Evolutionary conservation across 495 filamentous ascomycete genomes (phyloP).

Genomic region (Penicillium fimorum): DNA sequence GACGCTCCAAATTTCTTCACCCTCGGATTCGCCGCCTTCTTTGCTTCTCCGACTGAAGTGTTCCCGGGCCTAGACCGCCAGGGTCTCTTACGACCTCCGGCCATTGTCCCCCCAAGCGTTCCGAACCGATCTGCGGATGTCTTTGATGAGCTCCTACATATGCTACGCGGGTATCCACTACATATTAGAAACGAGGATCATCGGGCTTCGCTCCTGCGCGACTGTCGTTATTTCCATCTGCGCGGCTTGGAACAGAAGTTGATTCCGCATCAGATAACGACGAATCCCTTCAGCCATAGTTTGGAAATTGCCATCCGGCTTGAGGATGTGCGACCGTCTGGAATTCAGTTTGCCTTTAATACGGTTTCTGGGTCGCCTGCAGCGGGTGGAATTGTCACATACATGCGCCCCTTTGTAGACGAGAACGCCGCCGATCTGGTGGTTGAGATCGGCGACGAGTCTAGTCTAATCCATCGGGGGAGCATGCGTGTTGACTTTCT

Average conservation of each 20-base stretch:
- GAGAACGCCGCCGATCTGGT: conserved; percentile 70
- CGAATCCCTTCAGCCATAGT: conserved; percentile 63
- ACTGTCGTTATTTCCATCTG: conserved; percentile 91
- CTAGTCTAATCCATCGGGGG: conserved; percentile 58
- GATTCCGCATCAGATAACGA: conserved; percentile 73
- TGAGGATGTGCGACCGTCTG: conserved; percentile 81
- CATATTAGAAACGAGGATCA: conserved; percentile 75
- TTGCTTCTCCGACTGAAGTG: conserved; percentile 71
- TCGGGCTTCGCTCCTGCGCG: conserved; percentile 73
- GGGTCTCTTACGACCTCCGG: conserved; percentile 83
- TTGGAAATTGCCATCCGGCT: conserved; percentile 81
- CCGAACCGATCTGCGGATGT: conserved; percentile 75
- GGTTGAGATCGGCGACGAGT: conserved; percentile 72
- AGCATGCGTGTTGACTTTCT: conserved; percentile 67
- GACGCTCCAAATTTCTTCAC: conserved; percentile 96
- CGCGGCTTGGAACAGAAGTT: conserved; percentile 87
- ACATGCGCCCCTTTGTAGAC: conserved; percentile 80
- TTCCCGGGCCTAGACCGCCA: conserved; percentile 83
- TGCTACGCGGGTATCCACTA: conserved; percentile 85
- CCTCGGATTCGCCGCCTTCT: conserved; percentile 87
- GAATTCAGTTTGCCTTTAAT: conserved; percentile 63
- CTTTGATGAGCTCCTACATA: conserved; percentile 79
- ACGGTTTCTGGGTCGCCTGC: conserved; percentile 10
- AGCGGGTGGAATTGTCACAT: conserved; percentile 64
- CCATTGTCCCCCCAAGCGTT: conserved; percentile 77